Evolutionary conservation across 2,329 filamentous ascomycete genomes (phyloP), one percentile per base, ranked within the genome.

Genomic region (Bipolaris oryzae): DNA sequence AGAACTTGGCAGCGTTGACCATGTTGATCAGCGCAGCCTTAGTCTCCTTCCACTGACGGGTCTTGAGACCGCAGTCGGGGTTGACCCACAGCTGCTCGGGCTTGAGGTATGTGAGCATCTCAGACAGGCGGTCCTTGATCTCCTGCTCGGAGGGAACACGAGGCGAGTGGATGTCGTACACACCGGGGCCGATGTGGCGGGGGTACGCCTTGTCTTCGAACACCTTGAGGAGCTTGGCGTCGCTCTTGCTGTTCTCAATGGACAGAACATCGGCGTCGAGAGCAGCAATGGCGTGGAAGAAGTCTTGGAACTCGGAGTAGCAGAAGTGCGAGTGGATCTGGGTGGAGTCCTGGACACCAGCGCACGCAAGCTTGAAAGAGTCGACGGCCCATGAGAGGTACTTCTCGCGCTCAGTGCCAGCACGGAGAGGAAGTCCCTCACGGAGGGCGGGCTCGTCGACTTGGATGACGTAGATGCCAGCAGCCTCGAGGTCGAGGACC

Each of bases 251-350:
- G 91, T 99, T 99, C 89, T 99, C 95, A 73, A 99, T 99, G 77
- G 91, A 96, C 74, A 99, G 89, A 64, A 99, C 95, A 81, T 99
- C 95, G 63, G 95, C 94, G 78, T 99, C 95, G 66, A 99, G 89
- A 61, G 95, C 94, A 66, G 95, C 92, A 73, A 99, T 99, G 82
- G 95, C 95, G 83, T 98, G 92, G 92, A 99, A 99, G 87, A 99
- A 99, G 86, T 99, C 95, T 84, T 99, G 95, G 91, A 99, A 99
- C 87, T 99, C 95, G 50, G 95, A 98, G 89, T 99, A 99, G 82
- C 95, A 99, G 91, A 99, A 99, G 86, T 99, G 95, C 64, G 93
- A 97, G 89, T 99, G 95, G 80, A 99, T 97, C 87, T 99, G 95
- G 69, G 95, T 99, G 57, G 89, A 91, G 81, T 99, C 92, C 82